Percentiles rank a stretch among this genome's conserved stretches.
Evolutionary conservation across 139 green algal species (phyloP).

Genomic region (Eudorina sp.): DNA sequence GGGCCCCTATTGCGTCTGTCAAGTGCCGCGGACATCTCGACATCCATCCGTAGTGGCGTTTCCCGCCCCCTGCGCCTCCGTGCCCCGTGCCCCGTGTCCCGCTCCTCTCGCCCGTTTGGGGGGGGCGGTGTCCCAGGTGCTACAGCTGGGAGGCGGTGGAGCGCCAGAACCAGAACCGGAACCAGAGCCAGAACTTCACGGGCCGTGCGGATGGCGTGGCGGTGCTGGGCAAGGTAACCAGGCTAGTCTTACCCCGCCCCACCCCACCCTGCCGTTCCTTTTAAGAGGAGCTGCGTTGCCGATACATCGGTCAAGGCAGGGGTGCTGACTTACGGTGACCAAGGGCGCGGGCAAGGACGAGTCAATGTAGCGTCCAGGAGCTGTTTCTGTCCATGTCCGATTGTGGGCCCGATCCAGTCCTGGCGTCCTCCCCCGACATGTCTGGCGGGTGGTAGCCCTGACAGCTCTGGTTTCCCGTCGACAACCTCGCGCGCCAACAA

Average conservation of each 20-base stretch:
- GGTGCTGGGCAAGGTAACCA: background rate
- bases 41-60: no score
- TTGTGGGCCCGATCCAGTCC: background rate
- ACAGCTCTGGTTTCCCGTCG: no score
- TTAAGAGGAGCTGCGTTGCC: no score
- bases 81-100: no score
- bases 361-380: background rate
- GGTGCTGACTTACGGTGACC: background rate
- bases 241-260: background rate
- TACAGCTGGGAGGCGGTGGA: slow-evolving; percentile 16
- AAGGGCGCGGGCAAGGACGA: background rate
- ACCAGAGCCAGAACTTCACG: background rate
- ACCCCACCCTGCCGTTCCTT: background rate
- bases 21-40: no score
- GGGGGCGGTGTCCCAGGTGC: background rate
- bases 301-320: background rate
- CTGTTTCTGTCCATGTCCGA: background rate
- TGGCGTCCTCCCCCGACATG: no score
- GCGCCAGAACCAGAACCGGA: no score
- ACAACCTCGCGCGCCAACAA: no score
- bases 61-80: no score
- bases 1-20: no score
- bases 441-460: no score
- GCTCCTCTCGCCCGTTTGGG: no score
- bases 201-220: background rate